phyloP scores from a whole-genome alignment of 768 basidiomycete genomes.

The Ramaria rubella region DNA sequence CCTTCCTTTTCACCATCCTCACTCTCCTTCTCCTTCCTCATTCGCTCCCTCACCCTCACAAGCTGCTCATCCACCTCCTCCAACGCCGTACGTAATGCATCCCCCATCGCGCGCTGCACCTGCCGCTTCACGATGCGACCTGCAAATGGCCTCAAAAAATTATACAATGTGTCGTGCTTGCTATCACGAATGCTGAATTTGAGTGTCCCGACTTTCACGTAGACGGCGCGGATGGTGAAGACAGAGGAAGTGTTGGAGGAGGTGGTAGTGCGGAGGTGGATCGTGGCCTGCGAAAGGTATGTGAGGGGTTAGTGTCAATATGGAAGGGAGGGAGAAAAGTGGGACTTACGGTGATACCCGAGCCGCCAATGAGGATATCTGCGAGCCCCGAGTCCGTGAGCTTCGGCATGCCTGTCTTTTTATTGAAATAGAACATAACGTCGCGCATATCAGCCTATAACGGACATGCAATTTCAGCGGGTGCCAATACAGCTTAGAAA shows the following conservation, averaged over 20 bases:
- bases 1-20: conserved; percentile 36
- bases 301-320: background rate
- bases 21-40: conserved; percentile 53
- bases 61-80: conserved; percentile 89
- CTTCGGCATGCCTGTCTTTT: conserved; percentile 79
- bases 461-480: too few species aligned
- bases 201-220: conserved; percentile 79
- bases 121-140: conserved; percentile 75
- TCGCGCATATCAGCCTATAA: conserved; percentile 75
- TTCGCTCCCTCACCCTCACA: conserved; percentile 74
- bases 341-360: conserved; percentile 60
- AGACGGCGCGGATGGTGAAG: conserved; percentile 63
- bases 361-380: conserved; percentile 78
- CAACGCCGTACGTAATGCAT: conserved; percentile 70
- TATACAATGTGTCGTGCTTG: conserved; percentile 87
- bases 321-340: background rate
- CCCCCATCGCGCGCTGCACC: conserved; percentile 52
- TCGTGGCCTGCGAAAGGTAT: conserved; percentile 37
- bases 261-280: conserved; percentile 51
- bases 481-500: background rate
- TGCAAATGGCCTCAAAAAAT: conserved; percentile 72
- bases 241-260: conserved; percentile 61
- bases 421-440: conserved; percentile 84
- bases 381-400: conserved; percentile 77
- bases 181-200: conserved; percentile 88